These are phyloP conservation scores for Saprolegnia diclina DNA, from an alignment of 352 stramenopile genomes.

Conservation along the genomic window DNA sequence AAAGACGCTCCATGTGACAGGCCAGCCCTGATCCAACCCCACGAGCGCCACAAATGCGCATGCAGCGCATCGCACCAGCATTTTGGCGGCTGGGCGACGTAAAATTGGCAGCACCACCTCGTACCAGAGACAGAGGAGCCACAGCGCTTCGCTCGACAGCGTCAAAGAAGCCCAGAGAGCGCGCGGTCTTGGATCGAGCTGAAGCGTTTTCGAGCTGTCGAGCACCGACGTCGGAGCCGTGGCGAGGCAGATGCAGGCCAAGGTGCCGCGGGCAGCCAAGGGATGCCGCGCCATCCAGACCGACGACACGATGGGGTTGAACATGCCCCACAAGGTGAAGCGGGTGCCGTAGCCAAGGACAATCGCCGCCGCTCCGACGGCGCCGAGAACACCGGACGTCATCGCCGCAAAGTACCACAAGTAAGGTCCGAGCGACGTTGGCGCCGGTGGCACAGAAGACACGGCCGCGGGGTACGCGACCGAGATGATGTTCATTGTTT, in stretches of 20 bases:
- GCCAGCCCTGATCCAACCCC: not conserved
- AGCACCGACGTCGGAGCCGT: not conserved
- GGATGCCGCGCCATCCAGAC: not conserved
- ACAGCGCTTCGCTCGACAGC: not conserved
- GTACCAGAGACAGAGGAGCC: not conserved
- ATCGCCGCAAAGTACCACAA: not conserved
- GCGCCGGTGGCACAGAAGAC: not conserved
- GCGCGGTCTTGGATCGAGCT: not conserved
- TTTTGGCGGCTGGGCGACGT: not conserved
- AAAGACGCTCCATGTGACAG: no score
- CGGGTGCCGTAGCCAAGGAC: not conserved
- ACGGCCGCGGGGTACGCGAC: not conserved
- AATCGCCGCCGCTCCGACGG: not conserved
- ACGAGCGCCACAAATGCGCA: not conserved
- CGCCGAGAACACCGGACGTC: not conserved
- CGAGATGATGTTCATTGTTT: slow-evolving; percentile 3
- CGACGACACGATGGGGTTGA: not conserved
- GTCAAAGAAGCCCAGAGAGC: not conserved
- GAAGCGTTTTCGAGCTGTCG: not conserved
- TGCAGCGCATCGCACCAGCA: not conserved
- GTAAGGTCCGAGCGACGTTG: not conserved
- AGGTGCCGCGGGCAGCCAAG: not conserved
- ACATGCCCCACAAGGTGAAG: not conserved
- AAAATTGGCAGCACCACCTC: not conserved
- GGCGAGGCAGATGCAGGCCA: not conserved